Percentiles rank a stretch among this genome's conserved stretches.
Conservation (phyloP, 1,139 yeast species). For the Debaryomycetaceae sp. region DNA sequence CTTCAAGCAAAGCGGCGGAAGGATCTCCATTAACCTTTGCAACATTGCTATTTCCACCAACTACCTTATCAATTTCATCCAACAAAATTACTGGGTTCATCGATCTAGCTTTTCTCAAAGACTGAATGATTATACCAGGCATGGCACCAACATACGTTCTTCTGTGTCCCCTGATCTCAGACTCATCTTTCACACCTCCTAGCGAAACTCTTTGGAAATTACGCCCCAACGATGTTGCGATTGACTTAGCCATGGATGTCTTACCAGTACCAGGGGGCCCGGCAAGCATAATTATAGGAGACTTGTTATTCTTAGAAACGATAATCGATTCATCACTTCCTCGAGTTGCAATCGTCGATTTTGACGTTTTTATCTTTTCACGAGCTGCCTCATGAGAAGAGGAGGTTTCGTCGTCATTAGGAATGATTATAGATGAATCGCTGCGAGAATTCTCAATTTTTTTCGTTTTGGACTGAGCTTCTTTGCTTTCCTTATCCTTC, state of each 20-base stretch:
- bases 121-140: conserved; percentile 84
- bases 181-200: conserved; percentile 88
- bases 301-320: conserved; percentile 40
- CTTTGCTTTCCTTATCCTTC: conserved; percentile 8
- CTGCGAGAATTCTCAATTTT: background rate
- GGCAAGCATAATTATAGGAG: conserved; percentile 77
- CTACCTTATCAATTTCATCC: conserved; percentile 86
- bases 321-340: conserved; percentile 19
- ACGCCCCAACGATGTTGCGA: conserved; percentile 77
- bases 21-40: conserved; percentile 77
- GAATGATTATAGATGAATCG: conserved; percentile 28
- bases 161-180: conserved; percentile 89
- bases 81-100: conserved; percentile 87
- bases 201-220: conserved; percentile 80
- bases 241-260: conserved; percentile 83
- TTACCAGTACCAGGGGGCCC: conserved; percentile 98
- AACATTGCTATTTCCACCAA: conserved; percentile 51
- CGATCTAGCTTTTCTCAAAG: conserved; percentile 71
- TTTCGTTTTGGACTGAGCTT: background rate
- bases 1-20: conserved; percentile 85
- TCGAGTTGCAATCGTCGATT: conserved; percentile 7
- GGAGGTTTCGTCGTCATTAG: conserved; percentile 35
- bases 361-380: conserved; percentile 21
- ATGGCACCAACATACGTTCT: conserved; percentile 92
- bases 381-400: conserved; percentile 26